Conservation (phyloP, 495 filamentous ascomycete genomes). For the Friedmanniomyces endolithicus region DNA sequence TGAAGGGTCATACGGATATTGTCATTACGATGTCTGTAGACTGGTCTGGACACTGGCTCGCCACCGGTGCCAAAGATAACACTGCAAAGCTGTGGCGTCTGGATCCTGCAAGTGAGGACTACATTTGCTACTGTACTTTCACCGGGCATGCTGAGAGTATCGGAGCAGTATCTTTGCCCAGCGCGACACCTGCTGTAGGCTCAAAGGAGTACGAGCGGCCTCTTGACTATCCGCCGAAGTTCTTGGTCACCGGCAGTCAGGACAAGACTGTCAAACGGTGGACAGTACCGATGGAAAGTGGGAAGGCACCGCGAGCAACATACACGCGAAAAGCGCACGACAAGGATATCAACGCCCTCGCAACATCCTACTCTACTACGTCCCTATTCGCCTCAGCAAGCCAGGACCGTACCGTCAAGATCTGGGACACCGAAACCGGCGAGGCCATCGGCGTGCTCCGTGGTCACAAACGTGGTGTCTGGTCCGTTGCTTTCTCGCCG, state of each 20-base stretch:
- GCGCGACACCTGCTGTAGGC: constrained; percentile 45
- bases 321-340: constrained; percentile 93
- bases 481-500: constrained; percentile 83
- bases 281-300: constrained; percentile 45
- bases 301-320: constrained; percentile 31
- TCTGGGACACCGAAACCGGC: constrained; percentile 83
- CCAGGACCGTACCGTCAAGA: constrained; percentile 92
- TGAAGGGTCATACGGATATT: constrained; percentile 87
- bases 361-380: constrained; percentile 49
- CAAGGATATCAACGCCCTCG: constrained; percentile 95
- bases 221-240: constrained; percentile 65
- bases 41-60: constrained; percentile 94
- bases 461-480: constrained; percentile 87
- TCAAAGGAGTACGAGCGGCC: constrained; percentile 54
- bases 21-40: constrained; percentile 90
- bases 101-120: constrained; percentile 62
- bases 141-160: constrained; percentile 90
- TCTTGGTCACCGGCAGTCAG: constrained; percentile 80
- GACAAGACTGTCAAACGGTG: constrained; percentile 90
- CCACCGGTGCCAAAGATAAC: constrained; percentile 92
- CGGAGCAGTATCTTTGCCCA: constrained; percentile 78
- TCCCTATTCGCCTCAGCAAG: constrained; percentile 82
- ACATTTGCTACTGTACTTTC: constrained; percentile 64
- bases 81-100: constrained; percentile 82
- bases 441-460: constrained; percentile 77